phyloP scores from a whole-genome alignment of 768 basidiomycete genomes.

The Mycena latifolia region DNA sequence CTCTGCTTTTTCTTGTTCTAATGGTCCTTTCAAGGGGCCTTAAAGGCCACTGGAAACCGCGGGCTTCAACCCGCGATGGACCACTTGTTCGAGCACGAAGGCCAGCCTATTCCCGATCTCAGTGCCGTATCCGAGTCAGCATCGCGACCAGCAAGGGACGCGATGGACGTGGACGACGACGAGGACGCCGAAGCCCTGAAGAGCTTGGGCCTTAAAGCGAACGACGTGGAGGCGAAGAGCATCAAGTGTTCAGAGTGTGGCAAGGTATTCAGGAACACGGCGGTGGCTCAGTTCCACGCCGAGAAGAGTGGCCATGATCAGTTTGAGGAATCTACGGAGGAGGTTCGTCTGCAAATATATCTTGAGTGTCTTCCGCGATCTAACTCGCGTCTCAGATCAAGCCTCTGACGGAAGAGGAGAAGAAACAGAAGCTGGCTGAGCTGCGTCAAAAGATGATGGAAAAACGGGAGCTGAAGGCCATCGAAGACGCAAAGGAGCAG shows the following conservation, averaged over 20 bases:
- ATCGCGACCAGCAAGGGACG: slow-evolving; percentile 36
- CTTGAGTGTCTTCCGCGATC: slow-evolving; percentile 14
- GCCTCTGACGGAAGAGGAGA: slow-evolving; percentile 96
- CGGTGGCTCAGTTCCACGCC: slow-evolving; percentile 92
- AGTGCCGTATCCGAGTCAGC: slow-evolving; percentile 54
- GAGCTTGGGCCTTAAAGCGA: slow-evolving; percentile 57
- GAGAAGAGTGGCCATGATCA: slow-evolving; percentile 96
- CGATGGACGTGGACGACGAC: slow-evolving; percentile 74
- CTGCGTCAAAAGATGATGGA: slow-evolving; percentile 82
- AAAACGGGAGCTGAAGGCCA: slow-evolving; percentile 81
- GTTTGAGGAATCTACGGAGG: slow-evolving; percentile 96
- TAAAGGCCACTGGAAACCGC: slow-evolving; percentile 84
- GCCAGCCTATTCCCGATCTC: slow-evolving; percentile 78
- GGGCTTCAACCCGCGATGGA: slow-evolving; percentile 96
- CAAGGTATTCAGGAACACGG: slow-evolving; percentile 78
- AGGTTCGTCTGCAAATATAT: slow-evolving; percentile 60
- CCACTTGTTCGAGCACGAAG: slow-evolving; percentile 85
- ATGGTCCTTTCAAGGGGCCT: slow-evolving; percentile 73
- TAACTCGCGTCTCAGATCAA: slow-evolving; percentile 70
- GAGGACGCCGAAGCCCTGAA: slow-evolving; percentile 78
- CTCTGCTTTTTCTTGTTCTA: slow-evolving; percentile 13
- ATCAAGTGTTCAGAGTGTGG: slow-evolving; percentile 89
- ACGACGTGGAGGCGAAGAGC: slow-evolving; percentile 80
- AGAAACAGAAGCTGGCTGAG: slow-evolving; percentile 83
- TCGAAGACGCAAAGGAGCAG: slow-evolving; percentile 78